These are phyloP conservation scores for Ophiostoma ulmi DNA, from an alignment of 2,329 filamentous ascomycete species.

Conservation along the genomic window DNA sequence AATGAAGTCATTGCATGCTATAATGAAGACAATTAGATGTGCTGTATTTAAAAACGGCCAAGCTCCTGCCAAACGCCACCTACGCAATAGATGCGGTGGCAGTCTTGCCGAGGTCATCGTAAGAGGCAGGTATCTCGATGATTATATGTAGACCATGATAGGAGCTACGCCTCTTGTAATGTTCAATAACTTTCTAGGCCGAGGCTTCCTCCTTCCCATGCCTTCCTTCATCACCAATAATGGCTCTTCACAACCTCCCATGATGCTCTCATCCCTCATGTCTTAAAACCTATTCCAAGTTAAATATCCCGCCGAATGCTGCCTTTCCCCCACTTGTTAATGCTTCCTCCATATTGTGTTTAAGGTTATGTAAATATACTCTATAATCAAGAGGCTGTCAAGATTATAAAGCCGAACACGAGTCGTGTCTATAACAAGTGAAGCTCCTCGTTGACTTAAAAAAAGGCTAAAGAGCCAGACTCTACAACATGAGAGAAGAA, in stretches of 20 bases:
- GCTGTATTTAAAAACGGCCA: neutral
- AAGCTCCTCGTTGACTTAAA: neutral
- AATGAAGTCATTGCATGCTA: neutral
- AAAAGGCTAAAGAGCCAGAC: neutral
- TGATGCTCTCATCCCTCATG: neutral
- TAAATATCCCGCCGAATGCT: neutral
- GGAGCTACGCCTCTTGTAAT: neutral
- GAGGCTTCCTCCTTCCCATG: neutral
- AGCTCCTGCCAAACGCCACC: conserved; percentile 4
- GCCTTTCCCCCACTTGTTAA: neutral
- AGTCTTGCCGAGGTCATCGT: neutral
- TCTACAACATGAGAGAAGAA: neutral
- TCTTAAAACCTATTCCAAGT: neutral
- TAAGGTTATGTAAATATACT: neutral
- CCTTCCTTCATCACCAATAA: neutral
- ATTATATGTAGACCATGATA: neutral
- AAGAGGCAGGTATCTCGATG: neutral
- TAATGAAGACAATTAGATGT: neutral
- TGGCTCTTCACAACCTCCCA: neutral
- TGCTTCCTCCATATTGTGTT: neutral
- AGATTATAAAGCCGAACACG: no score
- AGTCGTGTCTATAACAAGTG: neutral
- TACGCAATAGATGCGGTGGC: conserved; percentile 12
- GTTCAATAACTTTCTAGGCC: no score
- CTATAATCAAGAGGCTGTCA: no score